Evolutionary conservation across 2,329 filamentous ascomycete genomes (phyloP).

Genomic region (Cladosporium sp.): DNA sequence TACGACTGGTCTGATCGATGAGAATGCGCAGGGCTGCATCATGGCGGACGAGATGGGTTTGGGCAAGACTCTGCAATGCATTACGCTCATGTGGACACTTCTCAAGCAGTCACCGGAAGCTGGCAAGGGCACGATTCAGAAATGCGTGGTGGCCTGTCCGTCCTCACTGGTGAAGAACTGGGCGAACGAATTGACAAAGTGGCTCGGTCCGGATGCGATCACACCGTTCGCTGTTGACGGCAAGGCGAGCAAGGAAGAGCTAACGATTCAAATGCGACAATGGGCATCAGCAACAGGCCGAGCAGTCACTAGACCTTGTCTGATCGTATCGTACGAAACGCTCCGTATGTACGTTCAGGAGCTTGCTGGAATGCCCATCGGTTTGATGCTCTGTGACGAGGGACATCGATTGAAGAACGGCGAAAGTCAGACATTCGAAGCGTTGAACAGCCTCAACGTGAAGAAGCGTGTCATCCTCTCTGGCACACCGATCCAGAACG

Average conservation of each 20-base stretch:
- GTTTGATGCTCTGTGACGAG: constrained; percentile 91
- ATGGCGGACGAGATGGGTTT: constrained; percentile 99
- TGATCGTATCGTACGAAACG: constrained; percentile 98
- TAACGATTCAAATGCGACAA: constrained; percentile 85
- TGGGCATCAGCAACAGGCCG: constrained; percentile 94
- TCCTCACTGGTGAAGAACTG: constrained; percentile 96
- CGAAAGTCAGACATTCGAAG: constrained; percentile 91
- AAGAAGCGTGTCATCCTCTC: constrained; percentile 90
- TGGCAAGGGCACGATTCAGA: constrained; percentile 91
- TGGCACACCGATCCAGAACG: constrained; percentile 96
- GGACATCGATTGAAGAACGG: constrained; percentile 96
- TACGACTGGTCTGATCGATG: constrained; percentile 92
- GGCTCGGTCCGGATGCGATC: constrained; percentile 89
- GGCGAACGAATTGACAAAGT: constrained; percentile 96
- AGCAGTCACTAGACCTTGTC: constrained; percentile 83
- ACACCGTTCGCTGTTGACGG: constrained; percentile 95
- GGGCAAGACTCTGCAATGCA: constrained; percentile 96
- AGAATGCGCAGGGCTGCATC: constrained; percentile 93
- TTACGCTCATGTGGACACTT: constrained; percentile 93
- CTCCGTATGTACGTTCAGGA: constrained; percentile 88
- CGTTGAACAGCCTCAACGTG: constrained; percentile 87
- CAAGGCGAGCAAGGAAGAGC: constrained; percentile 91
- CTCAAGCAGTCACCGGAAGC: constrained; percentile 94
- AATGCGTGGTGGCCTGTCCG: constrained; percentile 94
- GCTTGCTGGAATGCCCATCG: constrained; percentile 85